These are phyloP conservation scores for Phlegmacium glaucopus DNA, from an alignment of 768 basidiomycete species.

Conservation along the genomic window DNA sequence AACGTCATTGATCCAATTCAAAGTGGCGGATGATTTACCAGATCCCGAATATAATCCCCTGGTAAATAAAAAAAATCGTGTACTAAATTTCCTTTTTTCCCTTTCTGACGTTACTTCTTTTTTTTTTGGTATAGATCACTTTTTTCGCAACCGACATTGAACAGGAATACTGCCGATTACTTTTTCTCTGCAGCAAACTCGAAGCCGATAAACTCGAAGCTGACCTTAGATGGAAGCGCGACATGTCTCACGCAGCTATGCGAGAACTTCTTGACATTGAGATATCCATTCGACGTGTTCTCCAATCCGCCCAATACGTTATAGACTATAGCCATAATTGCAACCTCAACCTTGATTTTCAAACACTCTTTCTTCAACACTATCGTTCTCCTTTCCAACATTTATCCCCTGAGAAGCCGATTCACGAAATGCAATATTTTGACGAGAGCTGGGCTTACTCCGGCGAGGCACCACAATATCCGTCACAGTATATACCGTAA, in stretches of 20 bases:
- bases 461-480: too few species aligned
- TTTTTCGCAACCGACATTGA: constrained; percentile 4
- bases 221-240: constrained; percentile 4
- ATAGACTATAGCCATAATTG: constrained; percentile 6
- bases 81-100: not conserved
- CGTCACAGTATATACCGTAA: too few species aligned
- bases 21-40: constrained; percentile 3
- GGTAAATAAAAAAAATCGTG: not conserved
- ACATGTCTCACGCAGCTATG: not conserved
- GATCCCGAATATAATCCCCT: constrained; percentile 3
- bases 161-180: constrained; percentile 11
- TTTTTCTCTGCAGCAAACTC: constrained; percentile 4
- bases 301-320: constrained; percentile 9
- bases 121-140: constrained; percentile 6
- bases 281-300: constrained; percentile 5
- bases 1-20: not conserved
- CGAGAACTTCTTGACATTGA: constrained; percentile 10
- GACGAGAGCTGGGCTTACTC: too few species aligned
- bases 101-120: not conserved
- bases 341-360: constrained; percentile 9
- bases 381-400: not conserved
- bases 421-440: not conserved
- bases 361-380: not conserved
- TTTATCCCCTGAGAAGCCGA: not conserved
- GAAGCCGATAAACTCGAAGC: constrained; percentile 5